Evolutionary conservation across 805 yeast genomes (phyloP), one percentile per base, ranked within the genome.

Genomic region (Teunomyces lycoperdinae): DNA sequence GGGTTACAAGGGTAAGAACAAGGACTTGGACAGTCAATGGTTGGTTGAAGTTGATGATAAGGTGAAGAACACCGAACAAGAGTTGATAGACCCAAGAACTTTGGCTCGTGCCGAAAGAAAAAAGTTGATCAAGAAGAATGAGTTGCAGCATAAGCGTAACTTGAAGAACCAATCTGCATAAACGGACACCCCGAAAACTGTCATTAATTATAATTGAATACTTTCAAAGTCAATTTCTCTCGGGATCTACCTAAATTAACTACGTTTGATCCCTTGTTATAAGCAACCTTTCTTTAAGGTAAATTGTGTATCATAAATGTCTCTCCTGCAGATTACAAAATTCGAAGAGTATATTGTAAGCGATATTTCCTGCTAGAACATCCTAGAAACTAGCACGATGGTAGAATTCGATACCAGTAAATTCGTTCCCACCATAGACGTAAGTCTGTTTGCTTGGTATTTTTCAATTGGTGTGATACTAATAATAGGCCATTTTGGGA

Each of bases 1-100:
- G 99, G 99, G 99, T 51, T 92, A 86, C 74, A 85, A 87, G 55
- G 98, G 98, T 62, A 82, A 83, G 70, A 94, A 94, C 70, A 92
- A 94, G 72, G 81, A 83, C 47, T 62, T 84, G 57, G 98, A 92
- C 60, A 72, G 78, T 61, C 97, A 94, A 69, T 94, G 99, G 99
- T 77, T 89, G 62, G 97, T 92, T 49, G 99, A 94, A 71, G 87
- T 92, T 51, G 88, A 89, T 50, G 95, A 87, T 45, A 78, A 84
- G 57, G 84, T 77, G 27, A 77, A 79, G 61, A 66, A 67, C 46
- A 70, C 76, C 29, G 63, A 62, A 13, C 66, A 73, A 40, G 95
- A 87, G 58, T 73, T 89, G 57, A 73, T 89, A 40, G 97, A 91
- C 66, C 98, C 98, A 56, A 83, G 98, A 73, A 76, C 85, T 28